phyloP scores from a whole-genome alignment of 2,329 filamentous ascomycete genomes.

The Thelonectria rubi region DNA sequence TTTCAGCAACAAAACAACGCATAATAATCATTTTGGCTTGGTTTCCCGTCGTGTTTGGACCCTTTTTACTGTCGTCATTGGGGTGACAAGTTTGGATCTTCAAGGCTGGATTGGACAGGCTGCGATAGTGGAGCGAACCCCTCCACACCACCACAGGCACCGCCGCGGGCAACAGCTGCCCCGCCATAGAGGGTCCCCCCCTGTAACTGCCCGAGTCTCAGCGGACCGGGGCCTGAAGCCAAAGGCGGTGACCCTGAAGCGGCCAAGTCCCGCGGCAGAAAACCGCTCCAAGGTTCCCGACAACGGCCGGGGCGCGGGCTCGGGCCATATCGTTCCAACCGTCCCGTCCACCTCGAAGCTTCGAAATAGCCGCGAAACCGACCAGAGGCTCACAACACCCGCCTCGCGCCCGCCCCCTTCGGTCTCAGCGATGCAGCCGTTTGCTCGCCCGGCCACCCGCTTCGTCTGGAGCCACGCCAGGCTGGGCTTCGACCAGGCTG shows the following conservation, averaged over 20 bases:
- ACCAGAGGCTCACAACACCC: constrained; percentile 23
- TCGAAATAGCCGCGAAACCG: constrained; percentile 14
- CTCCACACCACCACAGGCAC: constrained; percentile 20
- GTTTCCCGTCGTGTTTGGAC: constrained; percentile 9
- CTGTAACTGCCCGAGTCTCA: constrained; percentile 16
- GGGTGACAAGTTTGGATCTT: constrained; percentile 5
- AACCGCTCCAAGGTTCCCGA: constrained; percentile 38
- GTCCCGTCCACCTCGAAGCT: constrained; percentile 22
- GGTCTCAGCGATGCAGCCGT: constrained; percentile 46
- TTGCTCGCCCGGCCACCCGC: constrained; percentile 46
- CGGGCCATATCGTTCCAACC: constrained; percentile 38
- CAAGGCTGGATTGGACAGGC: constrained; percentile 14
- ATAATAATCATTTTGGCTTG: constrained; percentile 23
- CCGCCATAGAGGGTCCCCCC: constrained; percentile 5
- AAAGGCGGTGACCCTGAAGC: constrained; percentile 35
- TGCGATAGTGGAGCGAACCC: constrained; percentile 18
- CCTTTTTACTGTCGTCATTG: constrained; percentile 25
- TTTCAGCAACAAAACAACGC: constrained; percentile 25
- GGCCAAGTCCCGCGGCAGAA: constrained; percentile 34
- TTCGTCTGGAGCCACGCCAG: constrained; percentile 44
- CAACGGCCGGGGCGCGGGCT: constrained; percentile 38
- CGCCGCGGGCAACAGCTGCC: constrained; percentile 9
- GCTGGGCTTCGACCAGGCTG: constrained; percentile 38
- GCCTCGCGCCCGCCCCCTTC: constrained; percentile 25
- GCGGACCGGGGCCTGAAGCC: neutral